Percentiles rank a stretch among this genome's conserved stretches.
Evolutionary conservation across 495 filamentous ascomycete species (phyloP).

Genomic region (Aspergillus nanangensis): DNA sequence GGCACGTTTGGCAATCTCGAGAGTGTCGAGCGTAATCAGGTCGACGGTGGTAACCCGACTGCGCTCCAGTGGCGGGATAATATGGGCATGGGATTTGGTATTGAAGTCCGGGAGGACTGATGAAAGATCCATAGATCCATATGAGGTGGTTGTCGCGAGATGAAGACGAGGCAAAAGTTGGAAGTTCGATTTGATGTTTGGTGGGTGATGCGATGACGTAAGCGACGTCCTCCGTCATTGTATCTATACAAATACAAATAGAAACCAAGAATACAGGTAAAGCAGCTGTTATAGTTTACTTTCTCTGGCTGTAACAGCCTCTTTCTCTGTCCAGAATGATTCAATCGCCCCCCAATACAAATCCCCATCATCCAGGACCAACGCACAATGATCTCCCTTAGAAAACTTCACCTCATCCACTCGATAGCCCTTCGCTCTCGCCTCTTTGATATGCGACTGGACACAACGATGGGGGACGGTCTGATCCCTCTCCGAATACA

Average conservation of each 20-base stretch:
- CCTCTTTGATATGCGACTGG: slow-evolving; percentile 24
- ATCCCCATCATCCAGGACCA: slow-evolving; percentile 20
- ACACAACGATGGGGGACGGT: slow-evolving; percentile 33
- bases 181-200: too few species aligned
- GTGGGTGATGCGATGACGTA: too few species aligned
- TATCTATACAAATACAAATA: too few species aligned
- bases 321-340: slow-evolving; percentile 13
- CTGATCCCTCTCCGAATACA: slow-evolving; percentile 33
- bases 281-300: too few species aligned
- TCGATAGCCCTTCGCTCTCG: slow-evolving; percentile 22
- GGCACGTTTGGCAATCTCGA: slow-evolving; percentile 82
- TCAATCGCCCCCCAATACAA: slow-evolving; percentile 22
- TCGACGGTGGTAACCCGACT: slow-evolving; percentile 72
- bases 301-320: too few species aligned
- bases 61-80: slow-evolving; percentile 76
- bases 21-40: slow-evolving; percentile 75
- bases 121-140: slow-evolving; percentile 90
- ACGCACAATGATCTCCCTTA: slow-evolving; percentile 27
- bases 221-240: too few species aligned
- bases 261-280: too few species aligned
- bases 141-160: too few species aligned
- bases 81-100: slow-evolving; percentile 60
- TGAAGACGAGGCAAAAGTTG: too few species aligned
- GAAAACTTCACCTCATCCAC: slow-evolving; percentile 23
- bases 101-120: slow-evolving; percentile 76